Evolutionary conservation across 1,139 yeast genomes (phyloP).

Genomic region (Martiniozyma asiatica): DNA sequence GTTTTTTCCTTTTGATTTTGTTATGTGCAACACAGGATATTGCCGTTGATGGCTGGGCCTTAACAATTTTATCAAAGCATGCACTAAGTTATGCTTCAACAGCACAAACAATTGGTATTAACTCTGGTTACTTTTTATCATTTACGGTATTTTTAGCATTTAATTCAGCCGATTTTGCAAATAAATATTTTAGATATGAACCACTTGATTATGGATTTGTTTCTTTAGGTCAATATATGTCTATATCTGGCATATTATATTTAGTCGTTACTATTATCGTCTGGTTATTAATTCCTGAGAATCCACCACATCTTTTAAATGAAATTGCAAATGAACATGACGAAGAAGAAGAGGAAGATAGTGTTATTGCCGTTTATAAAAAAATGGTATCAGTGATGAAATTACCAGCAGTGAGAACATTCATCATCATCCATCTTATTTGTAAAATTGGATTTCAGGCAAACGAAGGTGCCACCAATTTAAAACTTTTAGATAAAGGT

Average conservation of each 20-base stretch:
- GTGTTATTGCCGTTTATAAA: slow-evolving; percentile 31
- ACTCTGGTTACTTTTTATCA: slow-evolving; percentile 83
- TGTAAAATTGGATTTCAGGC: slow-evolving; percentile 92
- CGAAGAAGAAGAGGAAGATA: slow-evolving; percentile 6
- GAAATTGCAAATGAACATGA: too few relatives aligned
- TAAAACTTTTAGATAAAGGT: slow-evolving; percentile 87
- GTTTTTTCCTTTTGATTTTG: slow-evolving; percentile 68
- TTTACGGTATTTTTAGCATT: slow-evolving; percentile 86
- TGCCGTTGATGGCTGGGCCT: slow-evolving; percentile 98
- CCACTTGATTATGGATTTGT: slow-evolving; percentile 61
- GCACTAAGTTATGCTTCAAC: slow-evolving; percentile 92
- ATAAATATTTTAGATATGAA: slow-evolving; percentile 54
- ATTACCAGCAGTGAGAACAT: slow-evolving; percentile 63
- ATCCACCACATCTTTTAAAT: slow-evolving; percentile 29
- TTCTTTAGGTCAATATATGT: slow-evolving; percentile 62
- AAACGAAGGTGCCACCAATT: slow-evolving; percentile 89
- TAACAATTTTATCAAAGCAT: slow-evolving; percentile 68
- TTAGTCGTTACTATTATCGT: slow-evolving; percentile 55
- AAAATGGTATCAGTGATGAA: slow-evolving; percentile 71
- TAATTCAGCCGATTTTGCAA: slow-evolving; percentile 87
- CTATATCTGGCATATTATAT: slow-evolving; percentile 68
- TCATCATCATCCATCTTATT: slow-evolving; percentile 62
- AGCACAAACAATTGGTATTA: slow-evolving; percentile 92
- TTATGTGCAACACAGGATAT: slow-evolving; percentile 97
- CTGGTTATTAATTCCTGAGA: slow-evolving; percentile 48